Evolutionary conservation across 176 grass and related monocot genomes (phyloP).

Genomic region (Paspalum vaginatum): DNA sequence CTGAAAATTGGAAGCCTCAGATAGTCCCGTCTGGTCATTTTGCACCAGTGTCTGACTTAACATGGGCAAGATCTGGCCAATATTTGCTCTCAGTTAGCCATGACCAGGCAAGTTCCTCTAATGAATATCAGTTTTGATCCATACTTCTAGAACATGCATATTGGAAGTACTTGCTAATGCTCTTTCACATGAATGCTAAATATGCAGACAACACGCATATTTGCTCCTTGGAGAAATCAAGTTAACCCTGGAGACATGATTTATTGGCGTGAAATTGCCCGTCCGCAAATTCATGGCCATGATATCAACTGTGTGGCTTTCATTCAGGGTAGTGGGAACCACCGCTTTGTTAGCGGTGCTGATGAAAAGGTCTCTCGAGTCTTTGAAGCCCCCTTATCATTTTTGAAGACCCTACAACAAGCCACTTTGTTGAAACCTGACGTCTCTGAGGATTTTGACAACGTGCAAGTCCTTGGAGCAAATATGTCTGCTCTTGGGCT

Average conservation of each 20-base stretch:
- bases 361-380: constrained; percentile 98
- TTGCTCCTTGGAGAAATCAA: constrained; percentile 82
- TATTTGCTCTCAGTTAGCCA: constrained; percentile 97
- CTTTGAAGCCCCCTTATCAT: constrained; percentile 93
- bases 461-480: constrained; percentile 88
- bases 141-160: background rate
- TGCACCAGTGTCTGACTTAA: constrained; percentile 79
- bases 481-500: constrained; percentile 99
- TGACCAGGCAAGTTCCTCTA: constrained; percentile 76
- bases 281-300: constrained; percentile 89
- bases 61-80: constrained; percentile 73
- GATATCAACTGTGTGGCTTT: constrained; percentile 89
- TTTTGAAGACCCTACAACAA: constrained; percentile 81
- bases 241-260: constrained; percentile 47
- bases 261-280: constrained; percentile 80
- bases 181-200: constrained; percentile 34
- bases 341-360: constrained; percentile 85
- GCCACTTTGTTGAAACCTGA: constrained; percentile 66
- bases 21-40: constrained; percentile 96
- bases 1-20: constrained; percentile 87
- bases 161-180: constrained; percentile 28
- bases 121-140: constrained; percentile 21
- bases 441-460: constrained; percentile 56
- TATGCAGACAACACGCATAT: constrained; percentile 82
- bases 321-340: constrained; percentile 80